Evolutionary conservation across 352 stramenopile genomes (phyloP), one percentile per base, ranked within the genome.

Genomic region (Phytophthora syringae): DNA sequence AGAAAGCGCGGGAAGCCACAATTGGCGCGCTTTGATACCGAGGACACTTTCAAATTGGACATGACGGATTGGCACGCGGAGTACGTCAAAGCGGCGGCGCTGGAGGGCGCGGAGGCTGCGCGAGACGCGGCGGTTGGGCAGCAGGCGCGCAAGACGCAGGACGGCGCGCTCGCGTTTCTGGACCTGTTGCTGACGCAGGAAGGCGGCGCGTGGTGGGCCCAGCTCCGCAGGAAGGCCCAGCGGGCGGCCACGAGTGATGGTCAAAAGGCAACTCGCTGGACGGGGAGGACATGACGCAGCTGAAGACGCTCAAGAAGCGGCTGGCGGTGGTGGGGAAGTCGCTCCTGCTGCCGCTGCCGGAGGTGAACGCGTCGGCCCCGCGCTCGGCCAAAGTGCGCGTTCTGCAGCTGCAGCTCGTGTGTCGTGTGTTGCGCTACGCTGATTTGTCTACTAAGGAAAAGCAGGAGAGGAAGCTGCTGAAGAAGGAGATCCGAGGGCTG

Each of bases 361-460:
- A 80, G 58, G 30, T 86, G 54, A 74, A 71, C 34, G 64, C 61
- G 20, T 49, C 53, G 10, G 45, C 57, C 2, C 51, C 74, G n/a
- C 73, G 67, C 9, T 36, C 52, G 15, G 51, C 74, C 12, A 89
- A 83, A 76, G 60, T 93, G 47, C 67, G 74, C 9, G 50, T 80
- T 25, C 67, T 95, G 20, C 78, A 93, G 57, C 56, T 95, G 11
- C 84, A 95, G 52, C 59, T 88, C 24, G 55, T 93, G 13, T 87
- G 69, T 47, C 79, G 85, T 2, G 49, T 90, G 49, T 52, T 91
- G 24, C 49, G 52, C 37, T 90, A 79, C 40, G 55, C 65, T 36
- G 30, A 7, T 1, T 20, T 77, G 27, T 44, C 22, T 2, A 71
- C 64, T 6, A 82, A 47, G 7, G 69, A 50, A 13, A 82, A 70